phyloP scores from a whole-genome alignment of 108 stramenopile genomes.

The Skeletonema potamos region DNA sequence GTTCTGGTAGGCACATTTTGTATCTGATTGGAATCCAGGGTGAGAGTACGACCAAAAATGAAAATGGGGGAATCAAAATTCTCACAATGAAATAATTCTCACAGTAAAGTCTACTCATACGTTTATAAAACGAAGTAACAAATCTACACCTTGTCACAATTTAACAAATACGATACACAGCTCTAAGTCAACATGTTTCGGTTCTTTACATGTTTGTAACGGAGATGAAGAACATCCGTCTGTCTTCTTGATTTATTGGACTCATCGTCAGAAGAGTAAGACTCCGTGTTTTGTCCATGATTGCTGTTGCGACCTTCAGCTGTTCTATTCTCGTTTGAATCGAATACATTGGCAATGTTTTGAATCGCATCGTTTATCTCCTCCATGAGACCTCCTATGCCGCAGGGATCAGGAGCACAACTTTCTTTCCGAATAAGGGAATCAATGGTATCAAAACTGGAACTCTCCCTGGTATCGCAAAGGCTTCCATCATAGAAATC shows the following conservation, averaged over 20 bases:
- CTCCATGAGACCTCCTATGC: background rate
- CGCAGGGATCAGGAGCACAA: background rate
- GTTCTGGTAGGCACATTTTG: no score
- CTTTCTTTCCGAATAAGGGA: background rate
- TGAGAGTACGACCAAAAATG: no score
- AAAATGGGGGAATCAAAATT: no score
- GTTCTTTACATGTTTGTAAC: background rate
- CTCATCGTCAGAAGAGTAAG: background rate
- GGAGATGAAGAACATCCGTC: background rate
- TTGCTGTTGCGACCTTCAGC: background rate
- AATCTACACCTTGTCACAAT: background rate
- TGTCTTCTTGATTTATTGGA: background rate
- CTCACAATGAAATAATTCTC: no score
- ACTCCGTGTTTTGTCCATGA: background rate
- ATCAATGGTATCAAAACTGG: background rate
- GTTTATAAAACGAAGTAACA: background rate
- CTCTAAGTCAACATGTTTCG: background rate
- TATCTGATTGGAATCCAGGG: no score
- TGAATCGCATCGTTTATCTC: background rate
- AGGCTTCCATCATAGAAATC: background rate
- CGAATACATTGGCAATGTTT: background rate
- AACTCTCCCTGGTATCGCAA: background rate
- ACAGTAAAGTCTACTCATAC: no score
- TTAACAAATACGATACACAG: background rate
- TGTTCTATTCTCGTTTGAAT: background rate